phyloP scores from a whole-genome alignment of 352 stramenopile species.

The Phytophthora syringae region DNA sequence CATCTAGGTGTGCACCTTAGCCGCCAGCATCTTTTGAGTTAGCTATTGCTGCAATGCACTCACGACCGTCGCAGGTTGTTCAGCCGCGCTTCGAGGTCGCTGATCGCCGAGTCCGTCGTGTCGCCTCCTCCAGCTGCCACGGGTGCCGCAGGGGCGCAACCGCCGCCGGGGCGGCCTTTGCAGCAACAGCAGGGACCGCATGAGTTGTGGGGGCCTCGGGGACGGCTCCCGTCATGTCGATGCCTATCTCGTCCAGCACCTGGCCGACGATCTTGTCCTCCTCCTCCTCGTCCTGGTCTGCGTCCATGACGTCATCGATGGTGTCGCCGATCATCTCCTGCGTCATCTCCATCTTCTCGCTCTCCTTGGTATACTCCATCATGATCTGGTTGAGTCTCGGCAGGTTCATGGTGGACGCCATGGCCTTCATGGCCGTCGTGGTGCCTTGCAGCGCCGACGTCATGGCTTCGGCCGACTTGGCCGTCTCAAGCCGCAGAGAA shows the following conservation, averaged over 20 bases:
- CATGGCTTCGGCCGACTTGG: slow-evolving; percentile 97
- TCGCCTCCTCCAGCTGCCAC: slow-evolving; percentile 56
- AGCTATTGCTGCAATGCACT: slow-evolving; percentile 12
- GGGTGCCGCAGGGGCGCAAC: slow-evolving; percentile 54
- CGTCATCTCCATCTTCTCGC: slow-evolving; percentile 98
- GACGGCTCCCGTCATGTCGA: slow-evolving; percentile 93
- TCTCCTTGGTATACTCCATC: slow-evolving; percentile 98
- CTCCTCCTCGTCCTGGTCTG: slow-evolving; percentile 95
- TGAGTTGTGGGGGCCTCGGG: slow-evolving; percentile 86
- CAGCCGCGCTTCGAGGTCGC: slow-evolving; percentile 96
- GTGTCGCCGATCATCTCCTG: slow-evolving; percentile 98
- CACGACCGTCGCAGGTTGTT: slow-evolving; percentile 95
- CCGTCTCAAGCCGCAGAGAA: slow-evolving; percentile 93
- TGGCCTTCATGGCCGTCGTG: slow-evolving; percentile 84
- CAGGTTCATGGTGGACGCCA: slow-evolving; percentile 97
- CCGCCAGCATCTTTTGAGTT: background rate
- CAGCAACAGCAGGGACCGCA: slow-evolving; percentile 45
- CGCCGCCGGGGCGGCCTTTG: slow-evolving; percentile 53
- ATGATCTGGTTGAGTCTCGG: slow-evolving; percentile 98
- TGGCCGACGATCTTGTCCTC: slow-evolving; percentile 97
- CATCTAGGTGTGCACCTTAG: too few species aligned
- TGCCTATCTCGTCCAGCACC: slow-evolving; percentile 98
- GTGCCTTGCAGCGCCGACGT: slow-evolving; percentile 84
- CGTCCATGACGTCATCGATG: slow-evolving; percentile 97
- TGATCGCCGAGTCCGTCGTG: slow-evolving; percentile 87